Conservation (phyloP, 2,329 filamentous ascomycete species). For the Aschersonia sp. region DNA sequence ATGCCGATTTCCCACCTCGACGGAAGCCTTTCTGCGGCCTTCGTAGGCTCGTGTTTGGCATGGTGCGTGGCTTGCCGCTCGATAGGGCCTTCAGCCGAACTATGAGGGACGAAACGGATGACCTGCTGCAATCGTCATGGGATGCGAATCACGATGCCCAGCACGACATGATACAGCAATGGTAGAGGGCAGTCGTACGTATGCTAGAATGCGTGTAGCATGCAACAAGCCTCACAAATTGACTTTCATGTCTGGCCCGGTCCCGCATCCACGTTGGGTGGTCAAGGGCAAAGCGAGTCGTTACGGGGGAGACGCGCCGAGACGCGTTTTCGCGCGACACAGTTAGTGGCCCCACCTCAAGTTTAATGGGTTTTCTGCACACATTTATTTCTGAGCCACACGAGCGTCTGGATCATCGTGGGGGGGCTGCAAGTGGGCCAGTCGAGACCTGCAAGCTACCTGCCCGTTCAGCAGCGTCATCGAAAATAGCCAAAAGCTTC, state of each 20-base stretch:
- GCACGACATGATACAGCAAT: neutral
- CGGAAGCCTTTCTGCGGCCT: slow-evolving; percentile 51
- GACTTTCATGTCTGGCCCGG: too few relatives aligned
- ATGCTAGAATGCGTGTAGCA: neutral
- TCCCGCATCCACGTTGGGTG: neutral
- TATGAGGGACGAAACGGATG: slow-evolving; percentile 4
- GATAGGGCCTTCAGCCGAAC: slow-evolving; percentile 5
- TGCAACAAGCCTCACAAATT: too few relatives aligned
- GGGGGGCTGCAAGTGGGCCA: neutral
- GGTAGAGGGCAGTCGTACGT: neutral
- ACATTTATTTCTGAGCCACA: neutral
- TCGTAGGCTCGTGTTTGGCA: slow-evolving; percentile 47
- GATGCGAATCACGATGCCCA: neutral
- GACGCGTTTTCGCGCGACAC: slow-evolving; percentile 16
- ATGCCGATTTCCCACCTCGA: slow-evolving; percentile 52
- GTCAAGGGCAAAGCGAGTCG: neutral
- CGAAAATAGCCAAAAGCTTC: neutral
- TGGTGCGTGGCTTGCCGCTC: slow-evolving; percentile 10
- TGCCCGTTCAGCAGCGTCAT: neutral
- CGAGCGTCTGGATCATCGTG: neutral
- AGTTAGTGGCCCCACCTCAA: slow-evolving; percentile 8
- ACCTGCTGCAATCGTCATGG: slow-evolving; percentile 7
- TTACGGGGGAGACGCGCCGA: slow-evolving; percentile 16
- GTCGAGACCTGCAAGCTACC: neutral
- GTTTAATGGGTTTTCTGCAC: slow-evolving; percentile 17